Evolutionary conservation across 2,329 filamentous ascomycete species (phyloP), one percentile per base, ranked within the genome.

Genomic region (Colletotrichum aenigma): DNA sequence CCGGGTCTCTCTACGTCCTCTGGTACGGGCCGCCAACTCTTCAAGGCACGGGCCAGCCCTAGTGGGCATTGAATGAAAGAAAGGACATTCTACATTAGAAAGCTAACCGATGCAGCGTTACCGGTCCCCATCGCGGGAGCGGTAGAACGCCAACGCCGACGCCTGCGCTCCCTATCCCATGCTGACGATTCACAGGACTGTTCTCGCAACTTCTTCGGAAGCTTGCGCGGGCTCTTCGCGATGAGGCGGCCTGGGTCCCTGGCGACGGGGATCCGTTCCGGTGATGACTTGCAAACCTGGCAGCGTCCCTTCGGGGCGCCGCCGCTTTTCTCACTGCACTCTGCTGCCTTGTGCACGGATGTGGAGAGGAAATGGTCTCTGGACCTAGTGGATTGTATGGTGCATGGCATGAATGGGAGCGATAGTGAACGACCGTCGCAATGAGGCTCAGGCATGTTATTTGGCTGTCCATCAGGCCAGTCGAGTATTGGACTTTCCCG

Each of bases 271-370:
- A 32, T 30, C 28, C 43, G 28, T 15, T 28, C 26, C 21, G 60
- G 52, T 38, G 64, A 77, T 67, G 75, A 74, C 56, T 78, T 74
- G 78, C 79, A 77, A 52, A 68, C 58, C 26, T 74, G 66, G 67
- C 71, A 71, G 77, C 68, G 65, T 36, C 65, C 75, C 60, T 21
- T 77, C 71, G 75, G 79, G 80, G 79, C 77, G 77, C 80, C 79
- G 76, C 78, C 79, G 80, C 83, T 89, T 89, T 89, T 88, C 89
- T 90, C 89, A 88, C 88, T 89, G 84, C 86, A 84, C 78, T 79
- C 83, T 81, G 79, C 16, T 83, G 86, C 88, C 86, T 85, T 75
- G 83, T 71, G 88, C 82, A 83, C 81, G 84, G 87, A 80, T 86
- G 88, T 79, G 86, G 89, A 87, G 89, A 89, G 89, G 88, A 83